Base-by-base conservation (phyloP, 2,329 filamentous ascomycete genomes). In the Cladophialophora chaetospira region DNA sequence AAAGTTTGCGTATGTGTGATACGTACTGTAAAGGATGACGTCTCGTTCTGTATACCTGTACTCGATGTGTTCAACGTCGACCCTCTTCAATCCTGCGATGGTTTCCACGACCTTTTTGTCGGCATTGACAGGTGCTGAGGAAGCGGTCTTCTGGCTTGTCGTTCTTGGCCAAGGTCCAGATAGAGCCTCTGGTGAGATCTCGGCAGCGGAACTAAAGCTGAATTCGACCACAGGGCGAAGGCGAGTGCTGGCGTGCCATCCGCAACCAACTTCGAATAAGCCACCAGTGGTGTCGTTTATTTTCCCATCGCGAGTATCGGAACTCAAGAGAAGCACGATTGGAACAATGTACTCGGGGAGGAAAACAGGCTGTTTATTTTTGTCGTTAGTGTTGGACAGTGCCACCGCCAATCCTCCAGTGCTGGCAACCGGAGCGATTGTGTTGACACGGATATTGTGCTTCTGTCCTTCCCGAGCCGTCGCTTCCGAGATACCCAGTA, bases 381-480 rank as follows among this genome's bases (percentile, higher is more conserved):
- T n/a, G n/a, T n/a, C n/a, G n/a, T n/a, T n/a, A n/a, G n/a, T n/a
- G n/a, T n/a, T n/a, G 92, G 97, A 89, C 97, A 94, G 71, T 88
- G 87, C 47, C 92, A 97, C 35, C 9, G 42, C 91, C 26, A 93
- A 92, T 80, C 97, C 84, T 72, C 97, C 89, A 49, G 89, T 93
- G 65, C 86, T 84, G 55, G 94, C 97, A 89, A 97, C 97, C 66
- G 94, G 94, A 17, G 94, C 94, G 69, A 99, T 96, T 57, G 91
- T 96, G 82, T 99, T 99, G 73, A 96, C 89, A 68, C 85, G 90
- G 74, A 99, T 97, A 81, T 96, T 96, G 82, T 99, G 91, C 80
- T 97, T 97, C 70, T 83, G 83, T 68, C 94, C 94, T 77, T 97
- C 94, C 48, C 93, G 82, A 53, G 94, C 93, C 53, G 97, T 84